A percentile compares a stretch with the other conserved stretches of the same genome.
These are phyloP conservation scores for Saturnispora dispora DNA, from an alignment of 805 yeast genomes.

Conservation along the genomic window DNA sequence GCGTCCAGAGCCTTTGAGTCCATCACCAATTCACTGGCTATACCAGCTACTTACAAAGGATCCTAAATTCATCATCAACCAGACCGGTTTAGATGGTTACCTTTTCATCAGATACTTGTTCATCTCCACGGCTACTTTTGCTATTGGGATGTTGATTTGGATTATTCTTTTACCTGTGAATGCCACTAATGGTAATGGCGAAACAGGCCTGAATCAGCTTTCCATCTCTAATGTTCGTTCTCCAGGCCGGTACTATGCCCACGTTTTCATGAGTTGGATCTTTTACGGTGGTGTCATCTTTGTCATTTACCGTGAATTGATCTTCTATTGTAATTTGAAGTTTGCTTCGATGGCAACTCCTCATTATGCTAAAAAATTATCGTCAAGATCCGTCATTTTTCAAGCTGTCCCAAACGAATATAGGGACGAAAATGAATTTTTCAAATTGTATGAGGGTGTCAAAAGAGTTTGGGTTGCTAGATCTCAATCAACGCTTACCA, in stretches of 20 bases:
- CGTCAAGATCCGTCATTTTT: slow-evolving; percentile 76
- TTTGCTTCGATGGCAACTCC: slow-evolving; percentile 77
- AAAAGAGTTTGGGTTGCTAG: slow-evolving; percentile 75
- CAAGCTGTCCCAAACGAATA: slow-evolving; percentile 74
- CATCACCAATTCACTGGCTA: slow-evolving; percentile 66
- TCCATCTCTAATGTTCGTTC: slow-evolving; percentile 67
- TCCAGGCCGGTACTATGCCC: slow-evolving; percentile 68
- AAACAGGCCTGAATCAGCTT: slow-evolving; percentile 63
- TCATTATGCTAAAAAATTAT: slow-evolving; percentile 58
- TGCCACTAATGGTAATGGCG: slow-evolving; percentile 55
- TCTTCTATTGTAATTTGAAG: slow-evolving; percentile 66
- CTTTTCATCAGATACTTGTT: slow-evolving; percentile 75
- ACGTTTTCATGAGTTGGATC: slow-evolving; percentile 71
- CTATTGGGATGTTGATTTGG: slow-evolving; percentile 49
- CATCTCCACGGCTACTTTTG: slow-evolving; percentile 43
- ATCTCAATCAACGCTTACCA: slow-evolving; percentile 43
- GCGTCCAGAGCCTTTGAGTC: slow-evolving; percentile 66
- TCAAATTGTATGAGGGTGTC: slow-evolving; percentile 74
- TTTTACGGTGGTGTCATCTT: slow-evolving; percentile 64
- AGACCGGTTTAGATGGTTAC: slow-evolving; percentile 92
- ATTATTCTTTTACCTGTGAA: slow-evolving; percentile 78
- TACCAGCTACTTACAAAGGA: slow-evolving; percentile 52
- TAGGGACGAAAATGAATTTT: slow-evolving; percentile 62
- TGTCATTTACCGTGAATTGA: slow-evolving; percentile 73
- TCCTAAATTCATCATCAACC: slow-evolving; percentile 68